Evolutionary conservation across 345 rosid species (phyloP), one percentile per base, ranked within the genome.

Genomic region (Sisymbrium altissimum): DNA sequence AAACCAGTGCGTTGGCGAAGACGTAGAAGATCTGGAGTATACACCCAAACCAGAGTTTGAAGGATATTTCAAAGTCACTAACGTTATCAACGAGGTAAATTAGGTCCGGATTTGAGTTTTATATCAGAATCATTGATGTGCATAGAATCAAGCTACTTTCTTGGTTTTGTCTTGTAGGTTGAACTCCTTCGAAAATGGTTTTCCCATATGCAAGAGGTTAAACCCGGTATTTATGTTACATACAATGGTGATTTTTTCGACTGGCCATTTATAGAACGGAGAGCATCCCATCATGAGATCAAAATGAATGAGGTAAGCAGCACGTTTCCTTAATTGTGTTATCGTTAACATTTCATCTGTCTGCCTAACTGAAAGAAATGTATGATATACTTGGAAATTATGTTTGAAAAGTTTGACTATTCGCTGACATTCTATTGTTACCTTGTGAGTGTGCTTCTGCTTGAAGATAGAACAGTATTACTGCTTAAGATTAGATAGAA

Each of bases 21-120:
- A 91, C 70, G 83, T 94, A 71, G 97, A 88, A 67, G 90, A 92
- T 84, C 68, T 94, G 75, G 98, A 94, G 81, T 94, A 94, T 74
- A 88, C 97, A 70, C 98, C 98, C 61, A 94, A 94, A 74, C 96
- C 97, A 66, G 98, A 94, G 83, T 94, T 83, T 83, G 96, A 94
- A 86, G 97, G 98, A 33, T 72, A 11, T 79, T 91, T 94, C 83
- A 84, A 87, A 74, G 98, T 94, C 72, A 85, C 81, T 70, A 94
- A 94, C 81, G 92, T 84, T 73, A 82, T 73, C 68, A 86, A 81
- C 64, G 97, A 94, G 98, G 97, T 93, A 61, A 59, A 18, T 68
- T 35, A 36, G 57, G 60, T 67, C 66, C 50, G 10, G 53, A 54
- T 72, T 67, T 73, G 13, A 52, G 41, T 60, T 14, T 27, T 41